Percentiles rank a stretch among this genome's conserved stretches.
phyloP scores from a whole-genome alignment of 345 rosid species.

The Salix suchowensis region DNA sequence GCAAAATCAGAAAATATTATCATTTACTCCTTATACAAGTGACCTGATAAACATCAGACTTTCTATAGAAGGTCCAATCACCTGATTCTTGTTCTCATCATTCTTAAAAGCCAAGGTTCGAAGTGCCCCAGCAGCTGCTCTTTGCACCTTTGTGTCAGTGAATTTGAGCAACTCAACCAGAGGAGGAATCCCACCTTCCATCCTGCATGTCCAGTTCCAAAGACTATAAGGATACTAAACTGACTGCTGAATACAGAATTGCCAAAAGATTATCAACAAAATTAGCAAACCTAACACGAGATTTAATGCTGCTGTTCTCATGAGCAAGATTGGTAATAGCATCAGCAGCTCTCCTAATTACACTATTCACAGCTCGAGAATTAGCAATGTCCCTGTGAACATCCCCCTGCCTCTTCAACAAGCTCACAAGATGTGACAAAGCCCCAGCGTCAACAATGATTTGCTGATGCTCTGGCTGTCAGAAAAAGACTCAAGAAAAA shows the following conservation, averaged over 20 bases:
- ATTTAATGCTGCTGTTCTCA: conserved; percentile 91
- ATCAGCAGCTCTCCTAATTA: conserved; percentile 95
- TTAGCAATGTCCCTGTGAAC: conserved; percentile 51
- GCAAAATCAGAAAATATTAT: conserved; percentile 27
- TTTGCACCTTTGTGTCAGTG: conserved; percentile 83
- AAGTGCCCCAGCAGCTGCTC: conserved; percentile 98
- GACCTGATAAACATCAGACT: conserved; percentile 10
- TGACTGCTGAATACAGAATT: conserved; percentile 8
- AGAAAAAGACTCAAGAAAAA: neutral
- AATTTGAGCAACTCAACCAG: conserved; percentile 90
- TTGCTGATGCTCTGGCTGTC: conserved; percentile 98
- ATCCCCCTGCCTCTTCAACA: conserved; percentile 69
- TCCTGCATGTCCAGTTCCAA: conserved; percentile 43
- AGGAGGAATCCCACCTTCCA: conserved; percentile 95
- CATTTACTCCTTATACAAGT: conserved; percentile 8
- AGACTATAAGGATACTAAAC: conserved; percentile 13
- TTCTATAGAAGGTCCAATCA: conserved; percentile 18
- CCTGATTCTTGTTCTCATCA: conserved; percentile 92
- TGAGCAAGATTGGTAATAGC: conserved; percentile 98
- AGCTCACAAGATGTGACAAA: conserved; percentile 67
- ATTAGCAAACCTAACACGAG: conserved; percentile 83
- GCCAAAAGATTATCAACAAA: conserved; percentile 3
- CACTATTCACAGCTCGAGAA: conserved; percentile 79
- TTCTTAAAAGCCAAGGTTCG: conserved; percentile 96
- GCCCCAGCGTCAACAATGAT: conserved; percentile 92